Percentiles rank a stretch among this genome's conserved stretches.
These are phyloP conservation scores for Apiotrichum porosum DNA, from an alignment of 1,284 basidiomycete species.

Conservation along the genomic window DNA sequence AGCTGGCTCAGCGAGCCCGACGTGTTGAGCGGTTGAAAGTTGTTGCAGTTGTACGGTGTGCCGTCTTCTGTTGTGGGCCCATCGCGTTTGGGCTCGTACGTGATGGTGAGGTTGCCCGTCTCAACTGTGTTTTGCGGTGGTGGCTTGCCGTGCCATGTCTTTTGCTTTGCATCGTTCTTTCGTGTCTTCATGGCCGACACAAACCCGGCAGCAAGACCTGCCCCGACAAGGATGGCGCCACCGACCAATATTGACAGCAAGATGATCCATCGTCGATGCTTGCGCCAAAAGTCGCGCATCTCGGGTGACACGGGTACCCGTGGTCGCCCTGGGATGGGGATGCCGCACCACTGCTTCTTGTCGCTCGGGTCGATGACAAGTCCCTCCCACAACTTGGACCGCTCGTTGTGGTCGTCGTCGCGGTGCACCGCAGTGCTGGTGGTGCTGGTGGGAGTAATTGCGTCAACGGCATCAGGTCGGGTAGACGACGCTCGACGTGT, in stretches of 20 bases:
- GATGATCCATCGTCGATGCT: slow-evolving; percentile 31
- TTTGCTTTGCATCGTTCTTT: neutral
- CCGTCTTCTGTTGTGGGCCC: slow-evolving; percentile 38
- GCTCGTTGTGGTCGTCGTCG: too few species aligned
- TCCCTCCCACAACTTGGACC: too few species aligned
- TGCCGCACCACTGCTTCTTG: neutral
- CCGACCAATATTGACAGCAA: slow-evolving; percentile 16
- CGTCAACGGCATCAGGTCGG: too few species aligned
- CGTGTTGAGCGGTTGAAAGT: slow-evolving; percentile 28
- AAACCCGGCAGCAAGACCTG: slow-evolving; percentile 35
- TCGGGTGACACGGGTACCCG: slow-evolving; percentile 4
- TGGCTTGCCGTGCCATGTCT: neutral
- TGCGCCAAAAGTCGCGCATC: slow-evolving; percentile 24
- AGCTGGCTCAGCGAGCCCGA: slow-evolving; percentile 20
- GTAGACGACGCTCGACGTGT: too few species aligned
- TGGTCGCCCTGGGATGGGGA: too few species aligned
- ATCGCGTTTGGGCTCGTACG: slow-evolving; percentile 33
- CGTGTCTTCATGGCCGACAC: slow-evolving; percentile 1
- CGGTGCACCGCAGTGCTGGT: too few species aligned
- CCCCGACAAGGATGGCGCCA: slow-evolving; percentile 28
- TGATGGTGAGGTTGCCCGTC: slow-evolving; percentile 25
- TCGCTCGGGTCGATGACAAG: neutral
- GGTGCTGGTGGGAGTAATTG: too few species aligned
- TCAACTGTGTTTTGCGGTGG: neutral
- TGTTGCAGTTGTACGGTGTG: slow-evolving; percentile 32